A percentile compares a stretch with the other conserved stretches of the same genome.
phyloP scores from a whole-genome alignment of 1,284 basidiomycete species.

The Rhodotorula sp. region DNA sequence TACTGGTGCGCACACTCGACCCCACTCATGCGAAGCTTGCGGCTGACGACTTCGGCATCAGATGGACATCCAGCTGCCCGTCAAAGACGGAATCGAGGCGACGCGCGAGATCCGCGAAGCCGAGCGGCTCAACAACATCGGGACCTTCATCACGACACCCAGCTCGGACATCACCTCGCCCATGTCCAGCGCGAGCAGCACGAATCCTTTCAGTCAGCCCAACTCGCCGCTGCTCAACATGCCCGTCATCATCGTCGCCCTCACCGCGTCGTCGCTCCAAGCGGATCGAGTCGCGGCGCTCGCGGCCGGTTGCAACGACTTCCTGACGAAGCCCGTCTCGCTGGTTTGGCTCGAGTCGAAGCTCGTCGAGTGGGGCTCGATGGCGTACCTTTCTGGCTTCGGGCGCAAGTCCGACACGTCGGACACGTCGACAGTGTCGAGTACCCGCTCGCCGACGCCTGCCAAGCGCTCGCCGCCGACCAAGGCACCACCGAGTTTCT shows the following conservation, averaged over 20 bases:
- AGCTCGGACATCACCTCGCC: conserved; percentile 58
- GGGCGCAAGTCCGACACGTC: conserved; percentile 24
- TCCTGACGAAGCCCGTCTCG: conserved; percentile 95
- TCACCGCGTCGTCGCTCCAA: conserved; percentile 91
- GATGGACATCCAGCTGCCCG: conserved; percentile 99
- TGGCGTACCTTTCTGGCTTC: conserved; percentile 49
- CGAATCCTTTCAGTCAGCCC: conserved; percentile 34
- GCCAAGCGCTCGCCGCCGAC: neutral
- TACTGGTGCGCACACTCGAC: conserved; percentile 65
- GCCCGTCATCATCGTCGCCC: conserved; percentile 96
- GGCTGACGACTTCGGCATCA: conserved; percentile 48
- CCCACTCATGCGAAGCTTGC: neutral
- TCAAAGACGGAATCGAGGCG: conserved; percentile 97
- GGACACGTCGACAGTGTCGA: conserved; percentile 6
- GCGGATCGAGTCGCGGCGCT: conserved; percentile 92
- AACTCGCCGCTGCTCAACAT: conserved; percentile 58
- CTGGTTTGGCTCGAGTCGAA: conserved; percentile 96
- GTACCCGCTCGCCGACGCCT: conserved; percentile 7
- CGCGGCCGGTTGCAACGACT: conserved; percentile 98
- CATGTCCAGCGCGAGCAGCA: conserved; percentile 17
- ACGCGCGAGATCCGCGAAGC: conserved; percentile 92
- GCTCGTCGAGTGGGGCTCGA: conserved; percentile 91
- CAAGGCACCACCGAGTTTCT: conserved; percentile 3
- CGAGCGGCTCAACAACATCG: conserved; percentile 68
- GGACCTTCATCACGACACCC: conserved; percentile 67